phyloP scores from a whole-genome alignment of 148 eudicot species.

The Heliamphora exappendiculata region DNA sequence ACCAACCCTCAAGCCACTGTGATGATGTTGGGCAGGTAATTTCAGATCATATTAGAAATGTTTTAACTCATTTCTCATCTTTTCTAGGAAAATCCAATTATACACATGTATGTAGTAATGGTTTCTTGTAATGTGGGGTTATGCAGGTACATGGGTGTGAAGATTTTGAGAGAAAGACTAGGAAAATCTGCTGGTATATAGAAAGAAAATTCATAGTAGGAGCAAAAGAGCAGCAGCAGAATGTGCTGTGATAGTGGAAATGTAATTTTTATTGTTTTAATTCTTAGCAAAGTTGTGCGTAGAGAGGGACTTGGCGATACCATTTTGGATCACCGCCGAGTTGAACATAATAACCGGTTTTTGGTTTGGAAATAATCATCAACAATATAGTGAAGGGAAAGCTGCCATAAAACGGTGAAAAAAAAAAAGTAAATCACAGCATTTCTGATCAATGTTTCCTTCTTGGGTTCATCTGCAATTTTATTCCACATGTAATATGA shows the following conservation, averaged over 20 bases:
- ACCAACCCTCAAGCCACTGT: constrained; percentile 99
- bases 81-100: background rate
- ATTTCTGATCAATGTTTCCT: background rate
- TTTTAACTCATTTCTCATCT: background rate
- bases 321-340: too few relatives aligned
- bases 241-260: background rate
- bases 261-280: background rate
- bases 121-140: background rate
- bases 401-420: background rate
- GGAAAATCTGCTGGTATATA: constrained; percentile 54
- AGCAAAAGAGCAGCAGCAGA: constrained; percentile 4
- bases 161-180: constrained; percentile 64
- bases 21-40: constrained; percentile 93
- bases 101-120: background rate
- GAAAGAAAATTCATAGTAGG: background rate
- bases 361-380: background rate
- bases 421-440: background rate
- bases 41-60: background rate
- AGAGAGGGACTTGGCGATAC: too few relatives aligned
- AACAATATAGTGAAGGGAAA: background rate
- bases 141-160: constrained; percentile 93
- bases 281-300: background rate
- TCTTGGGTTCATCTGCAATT: background rate
- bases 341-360: background rate
- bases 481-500: too few relatives aligned